Base-by-base conservation (phyloP, 345 rosid species). In the Linum trigynum region DNA sequence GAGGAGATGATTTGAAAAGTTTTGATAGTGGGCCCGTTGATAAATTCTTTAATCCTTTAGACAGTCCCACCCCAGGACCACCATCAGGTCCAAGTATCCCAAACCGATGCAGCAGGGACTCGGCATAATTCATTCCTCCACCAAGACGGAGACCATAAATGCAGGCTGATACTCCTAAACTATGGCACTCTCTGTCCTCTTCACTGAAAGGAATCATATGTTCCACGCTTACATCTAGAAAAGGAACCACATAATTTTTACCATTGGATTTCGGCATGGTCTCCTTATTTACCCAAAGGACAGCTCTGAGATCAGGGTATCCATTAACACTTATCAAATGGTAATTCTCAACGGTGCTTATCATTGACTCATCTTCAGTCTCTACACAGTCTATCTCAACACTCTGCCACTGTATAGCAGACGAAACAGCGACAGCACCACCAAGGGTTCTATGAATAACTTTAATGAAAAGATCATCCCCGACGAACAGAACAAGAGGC, bases 401-500 rank as follows among this genome's bases (percentile, higher is more conserved):
- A 74, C 71, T 82, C 77, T 87, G 88, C 99, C 97, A 90, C 65
- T 39, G 61, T 70, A 94, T 65, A 53, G 78, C 74, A 58, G 95
- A 94, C 50, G 99, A 90, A 75, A 90, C 88, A 68, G 87, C 99
- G 72, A 90, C 64, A 39, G 99, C 99, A 61, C 99, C 99, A 37
- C 99, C 99, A 45, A 94, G 97, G 63, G 96, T 90, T 81, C 97
- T 88, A 69, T 94, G 97, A 77, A 81, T 58, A 67, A 94, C 97
- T 78, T 90, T 90, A 74, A 84, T 65, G 62, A 63, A 79, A 74
- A 94, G 82, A 78, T 80, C 86, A 67, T 87, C 85, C 71, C 97
- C 99, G 66, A 70, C 71, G 74, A 94, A 90, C 73, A 85, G 97
- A 79, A 84, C 99, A 43, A 94, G 86, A 63, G 96, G 97, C 82